Evolutionary conservation across 2,329 filamentous ascomycete genomes (phyloP), one percentile per base, ranked within the genome.

Genomic region (Pezicula rhizophila): DNA sequence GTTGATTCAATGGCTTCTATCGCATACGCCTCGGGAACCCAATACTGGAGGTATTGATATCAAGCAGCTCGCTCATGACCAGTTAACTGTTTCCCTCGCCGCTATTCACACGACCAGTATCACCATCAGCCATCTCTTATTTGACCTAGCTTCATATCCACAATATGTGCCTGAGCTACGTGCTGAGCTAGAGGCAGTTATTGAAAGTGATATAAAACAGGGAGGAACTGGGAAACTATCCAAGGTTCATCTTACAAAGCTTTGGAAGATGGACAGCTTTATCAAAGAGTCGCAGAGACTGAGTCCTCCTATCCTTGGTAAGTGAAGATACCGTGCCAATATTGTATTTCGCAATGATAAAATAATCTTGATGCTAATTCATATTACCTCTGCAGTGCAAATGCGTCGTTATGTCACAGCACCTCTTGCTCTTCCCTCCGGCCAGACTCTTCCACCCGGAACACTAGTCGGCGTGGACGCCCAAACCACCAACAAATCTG

Each of bases 231-330:
- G 52, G 5, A 42, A 66, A 5, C 11, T 40, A 11, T 7, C 17
- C 14, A 40, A 40, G 38, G 17, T 20, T 15, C 11, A 20, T 20
- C 14, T 40, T 8, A 54, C 54, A 14, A 55, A 59, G 20, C 60
- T 62, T 54, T 46, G 53, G 34, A 64, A 63, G 35, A 45, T 63
- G 3, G 65, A 68, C 43, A 61, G 57, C 8, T 57, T 55, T 15
- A 45, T 67, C 20, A 59, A 59, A 26, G 66, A 68, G 46, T 60
- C 56, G 5, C 57, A 65, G 28, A 56, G 66, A 1, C 31, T 63
- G 34, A 46, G n/a, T 18, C 44, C 44, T 12, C 31, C 34, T 10
- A 23, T 42, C n/a, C 23, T 33, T 17, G 23, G 42, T 34, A 45
- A 34, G 23, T 17, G 14, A 45, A n/a, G n/a, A 34, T n/a, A 17